Evolutionary conservation across 805 yeast genomes (phyloP), one percentile per base, ranked within the genome.

Genomic region (Ogataea parapolymorpha): DNA sequence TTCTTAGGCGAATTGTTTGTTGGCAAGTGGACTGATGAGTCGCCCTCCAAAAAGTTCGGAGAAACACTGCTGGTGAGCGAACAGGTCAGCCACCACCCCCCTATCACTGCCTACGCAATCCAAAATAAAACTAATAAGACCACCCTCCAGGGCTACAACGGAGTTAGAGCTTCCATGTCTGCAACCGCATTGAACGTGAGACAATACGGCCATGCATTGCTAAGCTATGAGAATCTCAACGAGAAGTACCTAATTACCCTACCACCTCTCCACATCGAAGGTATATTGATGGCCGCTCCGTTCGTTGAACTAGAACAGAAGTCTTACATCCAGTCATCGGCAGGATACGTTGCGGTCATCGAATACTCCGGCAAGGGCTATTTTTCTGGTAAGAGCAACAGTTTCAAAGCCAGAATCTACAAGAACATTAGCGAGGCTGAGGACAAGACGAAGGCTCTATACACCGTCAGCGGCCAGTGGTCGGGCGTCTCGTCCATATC

Each of bases 41-140:
- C 77, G 20, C 48, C 57, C 12, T 75, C 73, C 31, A 63, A 68
- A 9, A 70, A 66, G 40, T 63, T 77, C 12, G 96, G 95, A 30
- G 95, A 86, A 47, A 85, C 96, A 18, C 65, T 79, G 10, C 70
- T 91, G 36, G 58, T 88, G 40, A 79, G 90, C 49, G 99, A 93
- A 65, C 99, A 93, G 66, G 97, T 93, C 11, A 81, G 90, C 47
- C 99, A 93, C 67, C 99, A 93, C 63, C 99, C 99, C 13, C 98
- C 99, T 18, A 82, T 85, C 26, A 90, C 98, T n/a, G 97, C 93
- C 6, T 93, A 89, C 61, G 77, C 89, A 31, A 76, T 93, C 41
- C 68, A 77, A 56, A 89, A 89, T 61, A 85, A 80, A 48, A 77
- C 79, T 55, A 74, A 82, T 61, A 74, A 81, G 25, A 82, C 83